phyloP scores from a whole-genome alignment of 805 yeast species.

The Candida yuanshanica region DNA sequence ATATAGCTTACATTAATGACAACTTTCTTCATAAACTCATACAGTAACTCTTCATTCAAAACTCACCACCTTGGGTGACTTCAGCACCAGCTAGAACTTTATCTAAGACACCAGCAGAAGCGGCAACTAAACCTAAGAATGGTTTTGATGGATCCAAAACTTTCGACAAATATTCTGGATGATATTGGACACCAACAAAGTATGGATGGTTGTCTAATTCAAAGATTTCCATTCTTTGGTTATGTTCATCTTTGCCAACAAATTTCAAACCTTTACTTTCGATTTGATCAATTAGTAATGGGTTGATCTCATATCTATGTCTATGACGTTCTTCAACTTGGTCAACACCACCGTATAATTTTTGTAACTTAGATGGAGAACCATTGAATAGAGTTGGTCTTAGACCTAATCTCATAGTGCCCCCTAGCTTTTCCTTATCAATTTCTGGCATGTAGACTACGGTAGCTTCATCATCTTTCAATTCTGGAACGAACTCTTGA shows the following conservation, averaged over 20 bases:
- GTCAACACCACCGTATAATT: slow-evolving; percentile 67
- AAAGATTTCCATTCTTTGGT: slow-evolving; percentile 88
- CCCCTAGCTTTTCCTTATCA: slow-evolving; percentile 92
- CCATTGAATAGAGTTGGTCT: slow-evolving; percentile 83
- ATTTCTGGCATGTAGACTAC: slow-evolving; percentile 99
- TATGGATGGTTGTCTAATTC: slow-evolving; percentile 86
- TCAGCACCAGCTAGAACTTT: slow-evolving; percentile 43
- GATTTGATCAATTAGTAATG: slow-evolving; percentile 61
- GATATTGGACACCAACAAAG: slow-evolving; percentile 94
- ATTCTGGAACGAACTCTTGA: slow-evolving; percentile 69
- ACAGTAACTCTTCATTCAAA: slow-evolving; percentile 13
- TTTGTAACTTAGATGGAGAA: slow-evolving; percentile 65
- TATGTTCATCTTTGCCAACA: slow-evolving; percentile 90
- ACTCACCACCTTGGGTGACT: slow-evolving; percentile 23
- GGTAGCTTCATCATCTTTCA: slow-evolving; percentile 58
- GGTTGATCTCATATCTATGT: slow-evolving; percentile 97
- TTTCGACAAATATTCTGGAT: slow-evolving; percentile 95
- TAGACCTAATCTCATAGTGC: slow-evolving; percentile 97
- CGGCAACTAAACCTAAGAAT: slow-evolving; percentile 92
- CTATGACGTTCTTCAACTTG: slow-evolving; percentile 91
- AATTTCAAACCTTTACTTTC: slow-evolving; percentile 79
- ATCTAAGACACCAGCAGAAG: slow-evolving; percentile 79
- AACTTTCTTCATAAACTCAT: background rate
- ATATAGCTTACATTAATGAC: background rate
- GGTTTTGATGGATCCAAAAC: slow-evolving; percentile 97